phyloP scores from a whole-genome alignment of 2,329 filamentous ascomycete genomes.

The Penicillium psychrosexuale region DNA sequence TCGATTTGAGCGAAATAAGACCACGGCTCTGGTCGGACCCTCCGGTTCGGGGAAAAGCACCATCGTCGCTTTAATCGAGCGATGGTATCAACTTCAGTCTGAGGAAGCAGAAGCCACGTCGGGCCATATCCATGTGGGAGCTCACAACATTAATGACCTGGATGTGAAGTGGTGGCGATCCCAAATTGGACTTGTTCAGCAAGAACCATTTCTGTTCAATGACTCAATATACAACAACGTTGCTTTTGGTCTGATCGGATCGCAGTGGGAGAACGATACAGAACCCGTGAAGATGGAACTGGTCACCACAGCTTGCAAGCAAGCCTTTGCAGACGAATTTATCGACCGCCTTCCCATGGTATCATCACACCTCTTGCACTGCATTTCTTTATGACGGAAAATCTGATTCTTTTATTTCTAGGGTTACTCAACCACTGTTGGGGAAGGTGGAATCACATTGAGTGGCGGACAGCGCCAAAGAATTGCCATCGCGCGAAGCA shows the following conservation, averaged over 20 bases:
- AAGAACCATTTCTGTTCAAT: constrained; percentile 67
- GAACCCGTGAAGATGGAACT: constrained; percentile 45
- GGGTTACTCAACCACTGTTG: constrained; percentile 70
- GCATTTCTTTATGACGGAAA: too few relatives aligned
- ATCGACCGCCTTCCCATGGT: constrained; percentile 58
- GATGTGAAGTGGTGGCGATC: constrained; percentile 61
- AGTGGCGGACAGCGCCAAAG: constrained; percentile 85
- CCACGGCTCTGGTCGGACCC: constrained; percentile 46
- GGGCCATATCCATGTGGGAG: constrained; percentile 55
- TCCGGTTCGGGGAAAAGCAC: constrained; percentile 49
- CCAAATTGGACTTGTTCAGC: constrained; percentile 63
- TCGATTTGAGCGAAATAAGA: constrained; percentile 35
- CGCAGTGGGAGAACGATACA: constrained; percentile 34
- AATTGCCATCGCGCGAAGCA: constrained; percentile 69
- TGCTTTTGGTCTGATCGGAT: constrained; percentile 52
- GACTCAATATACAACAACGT: constrained; percentile 64
- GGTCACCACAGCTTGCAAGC: constrained; percentile 61
- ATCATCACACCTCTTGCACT: not conserved
- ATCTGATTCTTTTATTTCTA: constrained; percentile 29
- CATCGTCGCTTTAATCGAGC: constrained; percentile 42
- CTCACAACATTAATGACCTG: constrained; percentile 53
- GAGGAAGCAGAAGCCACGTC: constrained; percentile 1
- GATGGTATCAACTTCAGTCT: constrained; percentile 40
- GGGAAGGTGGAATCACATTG: constrained; percentile 72
- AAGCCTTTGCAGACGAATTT: constrained; percentile 68